Conservation (phyloP, 805 yeast genomes). For the Saccharomycopsis sp. region DNA sequence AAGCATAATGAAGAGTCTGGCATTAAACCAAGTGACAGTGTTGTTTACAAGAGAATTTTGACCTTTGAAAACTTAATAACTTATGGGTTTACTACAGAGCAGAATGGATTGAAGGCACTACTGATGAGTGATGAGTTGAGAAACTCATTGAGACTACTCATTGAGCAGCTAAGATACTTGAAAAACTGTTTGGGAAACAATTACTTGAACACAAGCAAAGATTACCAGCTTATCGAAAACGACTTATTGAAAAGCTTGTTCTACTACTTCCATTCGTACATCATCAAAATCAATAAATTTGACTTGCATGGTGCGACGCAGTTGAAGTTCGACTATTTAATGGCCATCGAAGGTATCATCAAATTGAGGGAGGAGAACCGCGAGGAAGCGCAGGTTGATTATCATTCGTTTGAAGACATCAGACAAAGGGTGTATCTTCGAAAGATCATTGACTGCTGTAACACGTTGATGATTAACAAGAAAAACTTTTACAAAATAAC, state of each 20-base stretch:
- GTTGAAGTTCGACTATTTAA: constrained; percentile 16
- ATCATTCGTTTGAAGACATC: constrained; percentile 1
- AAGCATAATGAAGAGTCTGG: neutral
- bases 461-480: constrained; percentile 12
- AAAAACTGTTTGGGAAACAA: constrained; percentile 14
- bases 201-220: constrained; percentile 9
- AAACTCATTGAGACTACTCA: constrained; percentile 11
- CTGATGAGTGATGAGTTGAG: constrained; percentile 7
- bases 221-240: constrained; percentile 11
- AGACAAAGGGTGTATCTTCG: constrained; percentile 9
- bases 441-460: constrained; percentile 15
- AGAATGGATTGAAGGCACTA: neutral
- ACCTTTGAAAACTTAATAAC: constrained; percentile 8
- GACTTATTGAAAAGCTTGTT: constrained; percentile 7
- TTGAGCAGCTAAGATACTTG: constrained; percentile 11
- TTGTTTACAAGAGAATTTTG: neutral
- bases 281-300: constrained; percentile 18
- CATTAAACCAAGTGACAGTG: neutral
- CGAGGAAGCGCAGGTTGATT: neutral
- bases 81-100: constrained; percentile 7
- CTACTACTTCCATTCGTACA: constrained; percentile 17
- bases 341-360: constrained; percentile 6
- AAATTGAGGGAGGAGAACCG: neutral
- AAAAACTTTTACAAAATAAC: neutral
- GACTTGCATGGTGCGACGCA: constrained; percentile 6